phyloP scores from a whole-genome alignment of 208 protist species.

The Trypanosoma scelopori region DNA sequence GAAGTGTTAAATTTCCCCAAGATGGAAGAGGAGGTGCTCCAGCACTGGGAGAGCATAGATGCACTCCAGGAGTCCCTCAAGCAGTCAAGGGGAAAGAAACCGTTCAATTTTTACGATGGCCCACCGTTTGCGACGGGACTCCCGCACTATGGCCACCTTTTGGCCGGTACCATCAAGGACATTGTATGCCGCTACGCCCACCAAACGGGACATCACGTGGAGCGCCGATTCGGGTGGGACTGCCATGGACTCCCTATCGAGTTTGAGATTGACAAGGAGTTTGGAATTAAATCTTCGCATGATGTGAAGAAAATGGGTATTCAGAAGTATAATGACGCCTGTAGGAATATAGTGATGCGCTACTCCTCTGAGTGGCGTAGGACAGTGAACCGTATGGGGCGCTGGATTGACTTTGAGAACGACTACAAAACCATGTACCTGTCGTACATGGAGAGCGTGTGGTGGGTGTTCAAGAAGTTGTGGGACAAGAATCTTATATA shows the following conservation, averaged over 20 bases:
- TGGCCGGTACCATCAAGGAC: conserved; percentile 99
- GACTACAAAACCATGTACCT: conserved; percentile 99
- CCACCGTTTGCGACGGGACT: conserved; percentile 99
- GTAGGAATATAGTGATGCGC: conserved; percentile 98
- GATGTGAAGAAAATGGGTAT: conserved; percentile 98
- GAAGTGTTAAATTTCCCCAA: conserved; percentile 90
- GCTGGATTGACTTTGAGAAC: conserved; percentile 99
- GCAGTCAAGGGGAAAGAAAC: conserved; percentile 85
- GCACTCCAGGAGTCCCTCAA: conserved; percentile 96
- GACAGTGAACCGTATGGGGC: conserved; percentile 95
- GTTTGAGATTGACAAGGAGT: conserved; percentile 99
- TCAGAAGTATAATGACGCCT: conserved; percentile 98
- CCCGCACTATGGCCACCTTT: conserved; percentile 99
- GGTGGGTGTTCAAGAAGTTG: conserved; percentile 99
- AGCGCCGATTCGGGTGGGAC: conserved; percentile 99
- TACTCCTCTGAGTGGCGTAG: conserved; percentile 98
- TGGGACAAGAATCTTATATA: conserved; percentile 99
- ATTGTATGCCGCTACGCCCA: conserved; percentile 98
- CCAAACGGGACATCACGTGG: conserved; percentile 98
- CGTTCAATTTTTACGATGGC: conserved; percentile 98
- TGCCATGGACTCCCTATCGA: conserved; percentile 99
- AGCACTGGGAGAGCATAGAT: conserved; percentile 96
- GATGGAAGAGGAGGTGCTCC: conserved; percentile 94
- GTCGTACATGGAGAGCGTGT: conserved; percentile 99
- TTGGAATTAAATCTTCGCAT: conserved; percentile 90